A percentile compares a stretch with the other conserved stretches of the same genome.
Conservation (phyloP, 345 rosid species). For the Lepidium aucheri region DNA sequence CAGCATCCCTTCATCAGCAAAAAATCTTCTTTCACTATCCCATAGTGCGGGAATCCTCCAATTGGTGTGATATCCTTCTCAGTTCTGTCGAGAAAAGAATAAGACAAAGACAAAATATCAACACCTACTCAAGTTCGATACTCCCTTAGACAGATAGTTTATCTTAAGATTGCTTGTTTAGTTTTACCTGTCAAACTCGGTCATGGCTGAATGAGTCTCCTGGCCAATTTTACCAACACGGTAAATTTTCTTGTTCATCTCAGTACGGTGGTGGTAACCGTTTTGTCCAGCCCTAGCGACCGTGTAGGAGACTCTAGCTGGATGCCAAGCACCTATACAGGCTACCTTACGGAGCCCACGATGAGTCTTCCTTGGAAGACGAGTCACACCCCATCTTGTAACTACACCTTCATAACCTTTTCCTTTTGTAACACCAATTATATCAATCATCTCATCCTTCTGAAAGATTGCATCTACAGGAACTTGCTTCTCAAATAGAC, state of each 20-base stretch:
- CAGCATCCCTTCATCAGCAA: constrained; percentile 83
- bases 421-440: constrained; percentile 88
- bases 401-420: constrained; percentile 95
- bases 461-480: constrained; percentile 75
- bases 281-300: constrained; percentile 98
- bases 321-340: constrained; percentile 99
- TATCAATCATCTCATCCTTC: constrained; percentile 93
- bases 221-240: constrained; percentile 69
- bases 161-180: background rate
- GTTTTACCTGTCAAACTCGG: constrained; percentile 78
- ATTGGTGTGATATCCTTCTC: constrained; percentile 89
- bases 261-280: constrained; percentile 88
- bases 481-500: constrained; percentile 81
- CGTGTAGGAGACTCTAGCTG: constrained; percentile 91
- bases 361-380: constrained; percentile 91
- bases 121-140: constrained; percentile 16
- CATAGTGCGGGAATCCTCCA: constrained; percentile 93
- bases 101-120: background rate
- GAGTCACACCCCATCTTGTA: constrained; percentile 93
- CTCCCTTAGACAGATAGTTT: background rate
- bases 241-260: constrained; percentile 89
- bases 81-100: constrained; percentile 24
- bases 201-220: constrained; percentile 66
- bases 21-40: constrained; percentile 76
- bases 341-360: constrained; percentile 96